These are phyloP conservation scores for Aspergillus steynii DNA, from an alignment of 495 filamentous ascomycete genomes.

Conservation along the genomic window DNA sequence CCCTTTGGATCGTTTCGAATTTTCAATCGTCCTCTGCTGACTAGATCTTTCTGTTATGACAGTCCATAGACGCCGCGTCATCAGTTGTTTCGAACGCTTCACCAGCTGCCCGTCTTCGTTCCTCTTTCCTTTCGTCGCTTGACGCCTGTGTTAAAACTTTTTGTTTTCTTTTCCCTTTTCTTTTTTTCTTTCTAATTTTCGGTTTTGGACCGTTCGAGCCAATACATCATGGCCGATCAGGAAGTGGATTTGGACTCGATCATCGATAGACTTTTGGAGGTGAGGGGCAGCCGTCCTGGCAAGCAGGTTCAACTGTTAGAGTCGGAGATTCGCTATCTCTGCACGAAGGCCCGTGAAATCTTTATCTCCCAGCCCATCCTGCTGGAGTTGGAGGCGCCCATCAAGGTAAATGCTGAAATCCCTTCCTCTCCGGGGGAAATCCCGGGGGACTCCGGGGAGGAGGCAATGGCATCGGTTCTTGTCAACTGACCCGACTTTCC, in stretches of 20 bases:
- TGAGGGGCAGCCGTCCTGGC: conserved; percentile 94
- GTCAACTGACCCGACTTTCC: conserved; percentile 4
- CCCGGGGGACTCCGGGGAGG: not conserved
- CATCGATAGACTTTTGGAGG: conserved; percentile 96
- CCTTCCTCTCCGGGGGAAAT: conserved; percentile 13
- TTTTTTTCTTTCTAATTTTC: conserved; percentile 29
- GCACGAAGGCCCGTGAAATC: conserved; percentile 98
- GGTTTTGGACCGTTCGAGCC: conserved; percentile 32
- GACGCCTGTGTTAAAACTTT: conserved; percentile 7
- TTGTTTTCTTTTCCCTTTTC: conserved; percentile 27
- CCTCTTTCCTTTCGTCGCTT: conserved; percentile 28
- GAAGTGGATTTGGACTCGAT: conserved; percentile 99
- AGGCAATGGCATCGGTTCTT: not conserved
- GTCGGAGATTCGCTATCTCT: conserved; percentile 94
- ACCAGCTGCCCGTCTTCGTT: conserved; percentile 37
- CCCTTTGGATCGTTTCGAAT: not conserved
- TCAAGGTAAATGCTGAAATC: conserved; percentile 71
- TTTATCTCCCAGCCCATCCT: conserved; percentile 99
- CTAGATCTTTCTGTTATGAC: conserved; percentile 13
- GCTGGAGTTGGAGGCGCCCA: conserved; percentile 94
- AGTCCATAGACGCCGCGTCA: conserved; percentile 45
- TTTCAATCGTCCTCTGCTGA: conserved; percentile 9
- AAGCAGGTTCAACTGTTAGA: conserved; percentile 98
- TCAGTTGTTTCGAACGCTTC: conserved; percentile 37
- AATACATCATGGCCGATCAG: conserved; percentile 84